Evolutionary conservation across 345 rosid species (phyloP).

Genomic region (Ceriops decandra): DNA sequence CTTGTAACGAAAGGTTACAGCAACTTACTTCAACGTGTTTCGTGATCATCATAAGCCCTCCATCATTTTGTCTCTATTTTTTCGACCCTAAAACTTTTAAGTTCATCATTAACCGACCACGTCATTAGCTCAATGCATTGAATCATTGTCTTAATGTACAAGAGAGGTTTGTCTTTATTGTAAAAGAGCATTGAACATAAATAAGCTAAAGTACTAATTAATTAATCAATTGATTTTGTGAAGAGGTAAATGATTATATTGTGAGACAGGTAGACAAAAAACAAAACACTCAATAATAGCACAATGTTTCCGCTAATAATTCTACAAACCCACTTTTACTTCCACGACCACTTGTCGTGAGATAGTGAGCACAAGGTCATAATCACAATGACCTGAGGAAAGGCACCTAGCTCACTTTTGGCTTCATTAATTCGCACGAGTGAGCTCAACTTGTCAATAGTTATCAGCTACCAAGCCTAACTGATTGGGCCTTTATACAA

Average conservation of each 20-base stretch:
- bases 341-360: background rate
- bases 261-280: conserved; percentile 30
- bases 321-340: conserved; percentile 5
- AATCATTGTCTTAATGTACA: conserved; percentile 7
- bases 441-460: too few species aligned
- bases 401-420: background rate
- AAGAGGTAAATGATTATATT: background rate
- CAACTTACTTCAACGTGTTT: conserved; percentile 19
- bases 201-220: too few species aligned
- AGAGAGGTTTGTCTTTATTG: background rate
- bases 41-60: background rate
- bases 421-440: too few species aligned
- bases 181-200: background rate
- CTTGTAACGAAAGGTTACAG: conserved; percentile 31
- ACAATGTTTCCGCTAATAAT: conserved; percentile 11
- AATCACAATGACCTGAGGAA: background rate
- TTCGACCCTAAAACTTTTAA: too few species aligned
- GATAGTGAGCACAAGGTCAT: background rate
- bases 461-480: too few species aligned
- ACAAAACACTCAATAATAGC: background rate
- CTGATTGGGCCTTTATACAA: too few species aligned
- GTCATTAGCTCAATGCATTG: background rate
- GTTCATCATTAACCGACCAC: conserved; percentile 11
- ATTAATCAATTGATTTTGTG: too few species aligned
- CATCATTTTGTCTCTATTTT: too few species aligned